phyloP scores from a whole-genome alignment of 2,329 filamentous ascomycete species.

The Aspergillus fijiensis region DNA sequence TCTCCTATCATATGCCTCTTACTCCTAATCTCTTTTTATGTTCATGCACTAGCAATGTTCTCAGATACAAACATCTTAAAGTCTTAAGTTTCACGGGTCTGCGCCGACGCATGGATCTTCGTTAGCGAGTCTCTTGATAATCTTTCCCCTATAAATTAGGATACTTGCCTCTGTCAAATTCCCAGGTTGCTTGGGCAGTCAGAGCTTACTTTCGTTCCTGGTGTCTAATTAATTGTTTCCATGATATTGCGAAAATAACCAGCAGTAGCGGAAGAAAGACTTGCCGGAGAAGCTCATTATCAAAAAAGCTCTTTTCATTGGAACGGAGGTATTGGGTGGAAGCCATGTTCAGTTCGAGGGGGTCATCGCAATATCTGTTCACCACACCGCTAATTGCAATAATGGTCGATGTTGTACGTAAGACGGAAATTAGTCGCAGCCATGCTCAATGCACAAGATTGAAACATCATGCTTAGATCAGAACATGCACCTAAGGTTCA shows the following conservation, averaged over 20 bases:
- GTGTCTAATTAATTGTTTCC: no score
- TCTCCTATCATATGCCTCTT: background rate
- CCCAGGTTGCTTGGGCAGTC: background rate
- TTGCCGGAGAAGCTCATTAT: background rate
- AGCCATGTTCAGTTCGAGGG: background rate
- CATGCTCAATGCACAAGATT: background rate
- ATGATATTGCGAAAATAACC: no score
- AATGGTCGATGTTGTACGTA: background rate
- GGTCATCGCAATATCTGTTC: background rate
- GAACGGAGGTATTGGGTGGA: no score
- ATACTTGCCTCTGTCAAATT: background rate
- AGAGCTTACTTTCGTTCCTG: background rate
- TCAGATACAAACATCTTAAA: background rate
- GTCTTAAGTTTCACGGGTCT: background rate
- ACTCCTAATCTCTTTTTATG: constrained; percentile 2
- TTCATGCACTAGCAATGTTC: background rate
- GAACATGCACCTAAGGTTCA: background rate
- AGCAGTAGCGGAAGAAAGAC: background rate
- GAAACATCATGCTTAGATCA: no score
- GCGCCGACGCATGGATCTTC: background rate
- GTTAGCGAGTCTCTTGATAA: background rate
- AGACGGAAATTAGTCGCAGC: background rate
- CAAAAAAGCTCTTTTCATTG: background rate
- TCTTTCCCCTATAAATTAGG: background rate
- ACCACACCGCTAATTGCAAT: background rate